A percentile compares a stretch with the other conserved stretches of the same genome.
Conservation (phyloP, 257 asterid species). For the Handroanthus guayacan region DNA sequence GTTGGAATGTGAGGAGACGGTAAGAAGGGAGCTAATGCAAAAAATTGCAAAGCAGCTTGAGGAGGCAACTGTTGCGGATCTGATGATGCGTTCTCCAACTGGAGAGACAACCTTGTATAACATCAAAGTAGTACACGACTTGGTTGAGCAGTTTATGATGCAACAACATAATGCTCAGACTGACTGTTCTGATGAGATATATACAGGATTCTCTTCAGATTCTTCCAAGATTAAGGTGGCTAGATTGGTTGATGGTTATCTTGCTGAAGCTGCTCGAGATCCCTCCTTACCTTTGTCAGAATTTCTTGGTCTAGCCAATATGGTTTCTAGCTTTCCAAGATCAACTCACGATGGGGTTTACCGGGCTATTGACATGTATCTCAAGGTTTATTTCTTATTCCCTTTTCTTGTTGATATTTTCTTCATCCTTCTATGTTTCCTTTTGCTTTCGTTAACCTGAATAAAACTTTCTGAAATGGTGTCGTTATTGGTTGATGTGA, state of each 20-base stretch:
- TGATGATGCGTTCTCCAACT: slow-evolving; percentile 55
- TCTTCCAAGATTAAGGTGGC: slow-evolving; percentile 61
- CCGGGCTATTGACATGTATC: slow-evolving; percentile 83
- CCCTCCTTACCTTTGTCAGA: slow-evolving; percentile 48
- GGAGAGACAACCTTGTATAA: slow-evolving; percentile 59
- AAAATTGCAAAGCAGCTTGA: slow-evolving; percentile 68
- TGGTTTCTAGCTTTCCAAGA: slow-evolving; percentile 71
- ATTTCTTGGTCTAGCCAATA: slow-evolving; percentile 64
- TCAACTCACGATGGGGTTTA: slow-evolving; percentile 76
- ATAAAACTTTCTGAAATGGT: too few relatives aligned
- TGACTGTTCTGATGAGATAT: slow-evolving; percentile 41
- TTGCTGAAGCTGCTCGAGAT: too few relatives aligned
- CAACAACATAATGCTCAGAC: slow-evolving; percentile 49
- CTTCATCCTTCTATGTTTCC: background rate
- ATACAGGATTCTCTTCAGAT: slow-evolving; percentile 50
- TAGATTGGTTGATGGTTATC: too few relatives aligned
- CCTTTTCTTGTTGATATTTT: background rate
- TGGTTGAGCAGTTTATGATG: slow-evolving; percentile 72
- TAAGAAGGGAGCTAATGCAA: slow-evolving; percentile 54
- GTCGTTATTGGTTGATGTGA: too few relatives aligned
- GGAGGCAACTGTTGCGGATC: slow-evolving; percentile 69
- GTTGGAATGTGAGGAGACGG: slow-evolving; percentile 65
- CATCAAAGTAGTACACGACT: slow-evolving; percentile 56
- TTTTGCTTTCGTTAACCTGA: background rate
- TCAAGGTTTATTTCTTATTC: slow-evolving; percentile 57